A percentile compares a stretch with the other conserved stretches of the same genome.
phyloP scores from a whole-genome alignment of 2,329 filamentous ascomycete genomes.

The Alternaria arbusti region DNA sequence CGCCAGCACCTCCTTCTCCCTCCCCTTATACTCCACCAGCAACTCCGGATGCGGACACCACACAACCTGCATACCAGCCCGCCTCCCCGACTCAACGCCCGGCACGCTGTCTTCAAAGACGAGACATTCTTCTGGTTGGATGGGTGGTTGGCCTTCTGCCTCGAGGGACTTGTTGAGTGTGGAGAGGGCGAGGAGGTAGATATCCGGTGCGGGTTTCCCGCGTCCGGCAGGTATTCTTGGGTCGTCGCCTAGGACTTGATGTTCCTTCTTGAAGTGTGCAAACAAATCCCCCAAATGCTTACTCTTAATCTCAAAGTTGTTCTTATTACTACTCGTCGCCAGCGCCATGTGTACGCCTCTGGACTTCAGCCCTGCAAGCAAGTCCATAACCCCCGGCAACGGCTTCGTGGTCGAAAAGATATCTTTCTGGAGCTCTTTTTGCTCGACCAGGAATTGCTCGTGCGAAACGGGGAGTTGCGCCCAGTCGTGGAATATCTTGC shows the following conservation, averaged over 20 bases:
- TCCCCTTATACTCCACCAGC: constrained; percentile 74
- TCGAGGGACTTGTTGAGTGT: constrained; percentile 79
- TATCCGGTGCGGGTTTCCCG: constrained; percentile 95
- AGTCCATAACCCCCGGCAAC: constrained; percentile 75
- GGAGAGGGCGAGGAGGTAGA: constrained; percentile 85
- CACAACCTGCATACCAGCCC: constrained; percentile 92
- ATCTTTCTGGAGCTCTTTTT: constrained; percentile 68
- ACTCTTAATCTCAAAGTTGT: constrained; percentile 81
- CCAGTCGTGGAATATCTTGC: constrained; percentile 76
- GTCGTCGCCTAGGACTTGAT: constrained; percentile 87
- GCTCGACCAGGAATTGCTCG: constrained; percentile 69
- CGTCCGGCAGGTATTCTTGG: constrained; percentile 74
- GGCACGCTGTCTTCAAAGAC: constrained; percentile 97
- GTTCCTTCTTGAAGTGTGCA: constrained; percentile 70
- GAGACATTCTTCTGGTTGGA: constrained; percentile 84
- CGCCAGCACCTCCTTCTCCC: constrained; percentile 82
- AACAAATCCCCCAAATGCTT: constrained; percentile 60
- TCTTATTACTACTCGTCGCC: constrained; percentile 76
- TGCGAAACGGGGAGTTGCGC: constrained; percentile 79
- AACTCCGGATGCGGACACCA: constrained; percentile 89
- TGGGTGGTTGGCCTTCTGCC: constrained; percentile 64
- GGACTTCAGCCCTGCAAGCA: constrained; percentile 68
- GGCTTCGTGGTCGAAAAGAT: constrained; percentile 78
- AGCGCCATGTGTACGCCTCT: constrained; percentile 78
- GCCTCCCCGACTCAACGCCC: constrained; percentile 86